Conservation (phyloP, 2,329 filamentous ascomycete species). For the Colletotrichum navitas region DNA sequence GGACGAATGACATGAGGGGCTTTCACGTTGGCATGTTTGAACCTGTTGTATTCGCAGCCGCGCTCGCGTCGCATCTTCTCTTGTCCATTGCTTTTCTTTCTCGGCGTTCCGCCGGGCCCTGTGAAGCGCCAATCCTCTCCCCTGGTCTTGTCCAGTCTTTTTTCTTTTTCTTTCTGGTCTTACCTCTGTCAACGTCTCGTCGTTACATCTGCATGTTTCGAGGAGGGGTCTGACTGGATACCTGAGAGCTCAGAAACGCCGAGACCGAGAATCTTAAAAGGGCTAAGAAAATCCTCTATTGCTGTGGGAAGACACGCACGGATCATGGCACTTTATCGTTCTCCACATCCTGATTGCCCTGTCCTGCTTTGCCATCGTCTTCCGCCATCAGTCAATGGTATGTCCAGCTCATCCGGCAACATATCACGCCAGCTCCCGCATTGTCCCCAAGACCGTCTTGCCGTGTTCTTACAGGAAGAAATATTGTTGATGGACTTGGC, state of each 20-base stretch:
- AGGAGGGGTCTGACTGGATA: background rate
- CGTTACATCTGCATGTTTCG: background rate
- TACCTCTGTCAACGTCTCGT: conserved; percentile 10
- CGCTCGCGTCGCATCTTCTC: conserved; percentile 22
- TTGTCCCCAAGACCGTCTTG: background rate
- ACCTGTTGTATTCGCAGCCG: conserved; percentile 12
- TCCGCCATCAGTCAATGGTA: background rate
- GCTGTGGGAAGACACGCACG: background rate
- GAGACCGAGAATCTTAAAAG: background rate
- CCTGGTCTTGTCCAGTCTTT: background rate
- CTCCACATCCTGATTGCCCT: conserved; percentile 30
- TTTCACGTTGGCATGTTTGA: conserved; percentile 15
- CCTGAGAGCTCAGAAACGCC: background rate
- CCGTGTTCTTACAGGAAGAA: background rate
- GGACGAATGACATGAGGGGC: conserved; percentile 2
- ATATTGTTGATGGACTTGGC: conserved; percentile 27
- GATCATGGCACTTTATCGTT: conserved; percentile 6
- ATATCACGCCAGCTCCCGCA: conserved; percentile 27
- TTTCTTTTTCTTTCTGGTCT: conserved; percentile 4
- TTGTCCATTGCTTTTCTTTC: conserved; percentile 19
- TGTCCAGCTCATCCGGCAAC: too few relatives aligned
- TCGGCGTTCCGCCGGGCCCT: conserved; percentile 14
- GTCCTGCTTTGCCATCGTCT: background rate
- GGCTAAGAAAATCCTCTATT: background rate
- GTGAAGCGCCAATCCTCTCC: background rate